These are phyloP conservation scores for Tinospora cordifolia DNA, from an alignment of 164 flowering plant species.

Conservation along the genomic window DNA sequence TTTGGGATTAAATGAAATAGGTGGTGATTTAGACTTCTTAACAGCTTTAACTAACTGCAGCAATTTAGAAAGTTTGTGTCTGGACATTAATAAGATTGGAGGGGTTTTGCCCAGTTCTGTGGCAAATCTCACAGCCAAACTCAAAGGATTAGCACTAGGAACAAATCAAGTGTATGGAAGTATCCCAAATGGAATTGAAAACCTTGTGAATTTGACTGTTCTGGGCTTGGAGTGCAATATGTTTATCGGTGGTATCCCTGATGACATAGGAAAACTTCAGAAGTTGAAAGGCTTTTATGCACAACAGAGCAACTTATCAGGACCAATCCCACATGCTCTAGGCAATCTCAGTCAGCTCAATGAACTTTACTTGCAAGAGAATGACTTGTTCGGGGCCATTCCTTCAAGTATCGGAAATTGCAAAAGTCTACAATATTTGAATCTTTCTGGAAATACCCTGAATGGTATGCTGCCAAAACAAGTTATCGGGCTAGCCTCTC, in stretches of 20 bases:
- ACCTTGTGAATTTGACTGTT: neutral
- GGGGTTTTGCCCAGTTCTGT: constrained; percentile 1
- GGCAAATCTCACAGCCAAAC: constrained; percentile 3
- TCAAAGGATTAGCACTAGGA: neutral
- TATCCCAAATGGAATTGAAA: constrained; percentile 5
- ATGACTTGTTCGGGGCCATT: neutral
- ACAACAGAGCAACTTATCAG: neutral
- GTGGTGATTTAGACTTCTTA: constrained; percentile 8
- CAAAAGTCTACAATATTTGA: neutral
- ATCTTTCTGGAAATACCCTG: neutral
- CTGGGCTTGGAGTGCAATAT: neutral
- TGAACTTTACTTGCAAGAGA: neutral
- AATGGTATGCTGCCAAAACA: neutral
- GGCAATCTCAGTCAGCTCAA: neutral
- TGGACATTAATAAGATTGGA: neutral
- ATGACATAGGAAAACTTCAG: constrained; percentile 7
- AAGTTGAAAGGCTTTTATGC: neutral
- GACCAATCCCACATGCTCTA: neutral
- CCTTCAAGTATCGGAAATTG: neutral
- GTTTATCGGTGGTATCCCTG: constrained; percentile 6
- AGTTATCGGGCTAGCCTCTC: neutral
- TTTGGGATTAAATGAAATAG: neutral
- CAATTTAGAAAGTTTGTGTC: neutral
- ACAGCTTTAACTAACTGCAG: constrained; percentile 6
- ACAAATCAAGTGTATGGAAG: neutral